Conservation (phyloP, 1,284 basidiomycete species). For the Ceratobasidium sp. region DNA sequence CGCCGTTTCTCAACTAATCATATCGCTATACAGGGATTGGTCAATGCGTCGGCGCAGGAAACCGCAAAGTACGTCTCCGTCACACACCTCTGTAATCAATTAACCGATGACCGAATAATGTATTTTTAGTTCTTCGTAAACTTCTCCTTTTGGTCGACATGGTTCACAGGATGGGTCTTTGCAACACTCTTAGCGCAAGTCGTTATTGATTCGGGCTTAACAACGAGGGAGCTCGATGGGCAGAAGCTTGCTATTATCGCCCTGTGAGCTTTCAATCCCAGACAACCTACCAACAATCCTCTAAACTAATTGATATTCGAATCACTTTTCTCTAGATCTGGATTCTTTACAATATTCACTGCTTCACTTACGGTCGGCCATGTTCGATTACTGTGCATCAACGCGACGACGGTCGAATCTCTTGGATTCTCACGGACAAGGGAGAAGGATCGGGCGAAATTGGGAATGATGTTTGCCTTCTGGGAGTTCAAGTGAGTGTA, state of each 20-base stretch:
- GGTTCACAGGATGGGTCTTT: constrained; percentile 73
- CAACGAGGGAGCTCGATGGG: constrained; percentile 64
- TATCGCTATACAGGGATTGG: constrained; percentile 71
- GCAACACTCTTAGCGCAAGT: constrained; percentile 68
- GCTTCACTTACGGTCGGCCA: constrained; percentile 71
- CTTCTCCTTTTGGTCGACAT: constrained; percentile 71
- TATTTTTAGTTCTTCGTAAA: constrained; percentile 76
- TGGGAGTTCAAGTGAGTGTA: constrained; percentile 66
- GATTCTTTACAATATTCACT: constrained; percentile 80
- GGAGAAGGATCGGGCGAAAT: constrained; percentile 69
- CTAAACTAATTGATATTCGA: background rate
- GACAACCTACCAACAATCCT: constrained; percentile 10
- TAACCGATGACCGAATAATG: background rate
- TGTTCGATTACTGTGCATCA: constrained; percentile 69
- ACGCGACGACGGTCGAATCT: constrained; percentile 85
- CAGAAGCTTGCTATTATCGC: constrained; percentile 76
- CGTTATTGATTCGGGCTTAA: constrained; percentile 52
- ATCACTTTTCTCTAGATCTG: constrained; percentile 61
- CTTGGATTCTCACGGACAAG: constrained; percentile 69
- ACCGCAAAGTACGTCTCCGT: constrained; percentile 70
- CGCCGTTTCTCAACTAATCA: no score
- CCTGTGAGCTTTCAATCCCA: constrained; percentile 61
- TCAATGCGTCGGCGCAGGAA: constrained; percentile 84
- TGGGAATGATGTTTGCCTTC: constrained; percentile 63
- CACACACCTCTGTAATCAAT: background rate